Evolutionary conservation across 805 yeast genomes (phyloP), one percentile per base, ranked within the genome.

Genomic region (Nakazawaea ernobii): DNA sequence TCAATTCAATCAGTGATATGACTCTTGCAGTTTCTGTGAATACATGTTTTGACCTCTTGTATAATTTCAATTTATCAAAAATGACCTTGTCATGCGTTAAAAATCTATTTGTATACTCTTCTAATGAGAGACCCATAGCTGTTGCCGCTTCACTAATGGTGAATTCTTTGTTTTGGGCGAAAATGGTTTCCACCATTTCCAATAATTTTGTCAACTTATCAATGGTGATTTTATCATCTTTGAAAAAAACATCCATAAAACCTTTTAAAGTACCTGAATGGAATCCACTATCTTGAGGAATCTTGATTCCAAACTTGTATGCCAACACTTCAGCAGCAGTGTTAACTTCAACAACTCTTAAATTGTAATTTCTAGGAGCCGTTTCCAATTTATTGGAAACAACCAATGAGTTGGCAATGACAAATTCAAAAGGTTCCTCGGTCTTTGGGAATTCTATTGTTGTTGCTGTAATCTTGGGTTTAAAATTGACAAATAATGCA

Each of bases 331-430:
- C 78, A 0, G 87, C 80, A 4, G 86, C 86, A n/a, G 82, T 66
- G 1, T 84, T 79, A 36, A 80, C 84, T 58, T 84, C 90, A 11
- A 82, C 88, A 1, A 82, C 89, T 39, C 91, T 71, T 55, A 84
- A 68, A 57, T 84, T 84, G 62, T 84, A 84, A 61, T 81, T 80
- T 7, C 71, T 64, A 0, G 90, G 87, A 1, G 84, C 89, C 1
- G 89, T 80, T 59, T 80, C 86, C 48, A 74, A 77, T 58, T 84
- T 84, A 63, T 81, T 80, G 14, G 88, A 76, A 20, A 72, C 73
- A 17, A 78, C 77, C 48, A 83, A 67, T 32, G 85, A 75, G 62
- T 84, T 82, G 35, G 88, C 78, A 42, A 84, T 77, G 43, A 84
- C 70, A 55, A 82, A 82, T 6, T 71, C 72, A 42, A 79, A 63